These are phyloP conservation scores for Sphaerobolus stellatus DNA, from an alignment of 1,284 basidiomycete species.

Conservation along the genomic window DNA sequence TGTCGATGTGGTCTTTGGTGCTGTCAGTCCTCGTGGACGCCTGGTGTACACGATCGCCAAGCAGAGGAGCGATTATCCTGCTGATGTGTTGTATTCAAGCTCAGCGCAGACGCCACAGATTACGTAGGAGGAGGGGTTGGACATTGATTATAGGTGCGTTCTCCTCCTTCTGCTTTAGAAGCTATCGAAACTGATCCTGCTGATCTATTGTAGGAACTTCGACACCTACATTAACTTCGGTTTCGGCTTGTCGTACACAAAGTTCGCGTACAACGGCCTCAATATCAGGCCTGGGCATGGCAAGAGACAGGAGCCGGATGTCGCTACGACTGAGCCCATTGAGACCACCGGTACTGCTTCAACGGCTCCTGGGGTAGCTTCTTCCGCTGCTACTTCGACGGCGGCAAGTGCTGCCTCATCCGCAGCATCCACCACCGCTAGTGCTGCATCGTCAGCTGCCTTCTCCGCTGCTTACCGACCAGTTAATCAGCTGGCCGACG, in stretches of 20 bases:
- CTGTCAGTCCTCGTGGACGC: constrained; percentile 71
- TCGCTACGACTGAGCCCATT: too few relatives aligned
- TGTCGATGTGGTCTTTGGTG: constrained; percentile 70
- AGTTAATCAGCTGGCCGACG: too few relatives aligned
- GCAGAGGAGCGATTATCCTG: constrained; percentile 61
- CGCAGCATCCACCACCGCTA: background rate
- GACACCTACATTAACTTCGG: constrained; percentile 64
- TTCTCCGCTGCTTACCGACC: too few relatives aligned
- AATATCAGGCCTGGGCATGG: constrained; percentile 38
- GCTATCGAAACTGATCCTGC: background rate
- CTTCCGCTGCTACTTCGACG: too few relatives aligned
- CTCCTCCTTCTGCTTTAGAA: constrained; percentile 21
- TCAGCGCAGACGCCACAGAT: constrained; percentile 34
- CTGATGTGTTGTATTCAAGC: constrained; percentile 37
- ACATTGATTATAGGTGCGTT: constrained; percentile 75
- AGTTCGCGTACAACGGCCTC: constrained; percentile 66
- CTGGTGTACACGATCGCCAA: constrained; percentile 84
- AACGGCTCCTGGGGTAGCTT: constrained; percentile 41
- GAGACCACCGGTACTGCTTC: background rate
- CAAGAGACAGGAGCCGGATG: constrained; percentile 7
- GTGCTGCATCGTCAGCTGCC: background rate
- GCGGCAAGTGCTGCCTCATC: background rate
- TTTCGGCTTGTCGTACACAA: constrained; percentile 76
- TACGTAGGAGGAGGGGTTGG: constrained; percentile 52
- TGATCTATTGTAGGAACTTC: constrained; percentile 21